A percentile compares a stretch with the other conserved stretches of the same genome.
Conservation (phyloP, 805 yeast genomes). For the Kazachstania viticola region DNA sequence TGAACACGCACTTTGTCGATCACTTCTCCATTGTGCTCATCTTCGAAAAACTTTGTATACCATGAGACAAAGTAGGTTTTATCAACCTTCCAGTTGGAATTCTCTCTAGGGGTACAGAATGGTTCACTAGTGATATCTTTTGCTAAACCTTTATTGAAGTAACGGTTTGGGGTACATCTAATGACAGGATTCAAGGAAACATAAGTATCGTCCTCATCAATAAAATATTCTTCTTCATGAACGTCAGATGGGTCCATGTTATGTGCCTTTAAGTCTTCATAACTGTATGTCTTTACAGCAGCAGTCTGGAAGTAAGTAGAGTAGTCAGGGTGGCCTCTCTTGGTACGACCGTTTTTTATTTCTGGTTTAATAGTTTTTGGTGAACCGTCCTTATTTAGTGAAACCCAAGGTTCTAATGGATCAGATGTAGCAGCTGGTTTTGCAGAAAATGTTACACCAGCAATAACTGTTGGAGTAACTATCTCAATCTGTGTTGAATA, state of each 20-base stretch:
- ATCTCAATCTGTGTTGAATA: conserved; percentile 44
- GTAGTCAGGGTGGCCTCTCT: conserved; percentile 58
- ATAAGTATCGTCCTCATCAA: conserved; percentile 66
- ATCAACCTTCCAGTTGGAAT: conserved; percentile 43
- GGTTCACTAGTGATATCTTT: conserved; percentile 53
- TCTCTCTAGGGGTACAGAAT: conserved; percentile 74
- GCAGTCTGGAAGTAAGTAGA: conserved; percentile 69
- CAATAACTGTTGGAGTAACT: conserved; percentile 57
- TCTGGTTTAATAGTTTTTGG: conserved; percentile 76
- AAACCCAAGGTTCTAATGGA: conserved; percentile 72
- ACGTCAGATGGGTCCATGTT: conserved; percentile 54
- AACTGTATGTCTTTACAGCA: conserved; percentile 41
- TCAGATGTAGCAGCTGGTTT: conserved; percentile 39
- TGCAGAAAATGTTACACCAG: conserved; percentile 42
- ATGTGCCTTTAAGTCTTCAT: conserved; percentile 60
- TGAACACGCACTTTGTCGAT: conserved; percentile 57
- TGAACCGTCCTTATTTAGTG: conserved; percentile 61
- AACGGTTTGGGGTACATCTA: conserved; percentile 75
- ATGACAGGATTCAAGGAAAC: conserved; percentile 63
- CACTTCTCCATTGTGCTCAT: conserved; percentile 27
- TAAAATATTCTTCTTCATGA: conserved; percentile 41
- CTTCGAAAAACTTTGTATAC: conserved; percentile 54
- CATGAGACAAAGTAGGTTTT: conserved; percentile 68
- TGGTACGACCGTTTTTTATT: conserved; percentile 57
- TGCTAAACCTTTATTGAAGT: conserved; percentile 51